These are phyloP conservation scores for Trichoderma afroharzianum DNA, from an alignment of 2,329 filamentous ascomycete genomes.

Conservation along the genomic window DNA sequence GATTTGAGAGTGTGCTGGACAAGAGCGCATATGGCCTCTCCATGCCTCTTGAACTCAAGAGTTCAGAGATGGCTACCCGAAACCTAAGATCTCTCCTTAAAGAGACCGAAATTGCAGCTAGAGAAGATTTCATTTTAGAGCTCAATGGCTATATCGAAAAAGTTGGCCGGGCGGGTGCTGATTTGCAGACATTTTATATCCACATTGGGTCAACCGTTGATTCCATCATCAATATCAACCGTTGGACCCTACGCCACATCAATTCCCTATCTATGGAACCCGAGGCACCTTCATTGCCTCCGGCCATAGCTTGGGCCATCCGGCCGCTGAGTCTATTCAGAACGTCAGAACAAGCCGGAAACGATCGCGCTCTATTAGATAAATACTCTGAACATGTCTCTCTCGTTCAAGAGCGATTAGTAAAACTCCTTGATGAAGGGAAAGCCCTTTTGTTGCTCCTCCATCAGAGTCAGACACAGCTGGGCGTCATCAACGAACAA, in stretches of 20 bases:
- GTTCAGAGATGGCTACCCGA: conserved; percentile 68
- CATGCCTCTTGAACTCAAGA: conserved; percentile 75
- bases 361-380: conserved; percentile 60
- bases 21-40: conserved; percentile 62
- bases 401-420: conserved; percentile 67
- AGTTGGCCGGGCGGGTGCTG: conserved; percentile 59
- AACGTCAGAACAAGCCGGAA: conserved; percentile 45
- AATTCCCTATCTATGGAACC: conserved; percentile 51
- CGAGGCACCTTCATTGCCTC: conserved; percentile 29
- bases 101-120: conserved; percentile 63
- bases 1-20: conserved; percentile 72
- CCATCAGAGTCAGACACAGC: conserved; percentile 63
- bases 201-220: conserved; percentile 72
- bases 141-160: conserved; percentile 73
- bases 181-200: conserved; percentile 72
- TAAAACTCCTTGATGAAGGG: conserved; percentile 64
- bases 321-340: conserved; percentile 62
- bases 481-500: conserved; percentile 67
- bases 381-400: conserved; percentile 72
- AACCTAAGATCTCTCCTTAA: conserved; percentile 70
- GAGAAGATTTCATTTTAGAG: conserved; percentile 69
- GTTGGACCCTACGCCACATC: conserved; percentile 69
- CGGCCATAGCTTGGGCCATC: conserved; percentile 39
- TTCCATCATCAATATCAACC: conserved; percentile 69
- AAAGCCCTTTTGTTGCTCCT: conserved; percentile 64